Base-by-base conservation (phyloP, 192 early-diverging fungal genomes). In the Coemansia sp. region DNA sequence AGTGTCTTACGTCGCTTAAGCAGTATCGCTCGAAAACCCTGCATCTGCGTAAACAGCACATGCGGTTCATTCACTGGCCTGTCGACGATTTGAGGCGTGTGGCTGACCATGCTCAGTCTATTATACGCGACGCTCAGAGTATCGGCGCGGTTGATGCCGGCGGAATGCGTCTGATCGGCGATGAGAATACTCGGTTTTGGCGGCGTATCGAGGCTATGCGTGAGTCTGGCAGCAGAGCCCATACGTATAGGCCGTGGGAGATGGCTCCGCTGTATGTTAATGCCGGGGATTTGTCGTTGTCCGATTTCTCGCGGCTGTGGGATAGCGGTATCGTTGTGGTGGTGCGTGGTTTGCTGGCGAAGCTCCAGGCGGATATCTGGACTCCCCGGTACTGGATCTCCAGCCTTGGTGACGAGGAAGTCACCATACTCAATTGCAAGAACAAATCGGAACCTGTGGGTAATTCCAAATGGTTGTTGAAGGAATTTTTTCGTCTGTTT, bases 391-490 rank as follows among this genome's bases (percentile, higher is more conserved):
- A 73, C 72, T 78, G 75, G 76, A 75, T 53, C 36, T 65, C 15
- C 58, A 71, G 58, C 8, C 61, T 62, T 32, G 88, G 88, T 8
- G 15, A 48, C 4, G 86, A 89, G 51, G 12, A 34, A 8, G 80
- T 88, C 48, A 67, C 41, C 35, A 75, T 92, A 12, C 74, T 87
- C 14, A 86, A 92, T 68, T 89, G 88, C 59, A 65, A 41, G 3
- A 61, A 70, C 2, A 67, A 63, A 5, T 58, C 57, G 0, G 54
- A 63, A 8, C 28, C 68, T 0, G 52, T 61, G 4, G 70, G 63
- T 39, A 52, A 39, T 9, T 78, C 73, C 55, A 51, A 59, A 3
- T 72, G 74, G 65, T 66, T 72, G 2, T 54, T 88, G 66, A 66
- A 73, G 37, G 66, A 77, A 5, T 87, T 90, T 72, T 90, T 87